Conservation (phyloP, 768 basidiomycete species). For the Suillus plorans region DNA sequence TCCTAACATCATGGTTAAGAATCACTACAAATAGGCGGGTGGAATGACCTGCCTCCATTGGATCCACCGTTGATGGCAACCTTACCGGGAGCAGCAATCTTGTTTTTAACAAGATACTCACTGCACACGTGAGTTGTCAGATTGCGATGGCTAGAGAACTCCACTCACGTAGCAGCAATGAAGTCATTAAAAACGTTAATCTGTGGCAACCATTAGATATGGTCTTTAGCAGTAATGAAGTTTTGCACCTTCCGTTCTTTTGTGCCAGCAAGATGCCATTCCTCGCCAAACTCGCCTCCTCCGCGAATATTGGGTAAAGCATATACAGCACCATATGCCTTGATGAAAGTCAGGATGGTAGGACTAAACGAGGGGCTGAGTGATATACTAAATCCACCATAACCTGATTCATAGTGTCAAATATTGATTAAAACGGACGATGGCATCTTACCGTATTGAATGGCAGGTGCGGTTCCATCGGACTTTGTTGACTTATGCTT, state of each 20-base stretch:
- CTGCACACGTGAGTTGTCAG: slow-evolving; percentile 32
- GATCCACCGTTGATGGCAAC: slow-evolving; percentile 78
- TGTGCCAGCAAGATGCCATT: slow-evolving; percentile 78
- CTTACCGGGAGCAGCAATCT: slow-evolving; percentile 66
- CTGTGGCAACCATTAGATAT: slow-evolving; percentile 31
- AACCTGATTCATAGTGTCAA: slow-evolving; percentile 42
- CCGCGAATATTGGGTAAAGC: slow-evolving; percentile 64
- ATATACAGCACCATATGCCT: slow-evolving; percentile 65
- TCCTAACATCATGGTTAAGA: slow-evolving; percentile 39
- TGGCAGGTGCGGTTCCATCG: slow-evolving; percentile 73
- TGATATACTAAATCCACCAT: slow-evolving; percentile 78
- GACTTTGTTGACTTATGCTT: slow-evolving; percentile 66
- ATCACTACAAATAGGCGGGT: neutral
- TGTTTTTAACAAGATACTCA: slow-evolving; percentile 70
- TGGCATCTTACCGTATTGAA: slow-evolving; percentile 64
- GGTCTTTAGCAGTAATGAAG: neutral
- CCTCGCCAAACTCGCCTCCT: slow-evolving; percentile 78
- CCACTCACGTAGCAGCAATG: slow-evolving; percentile 70
- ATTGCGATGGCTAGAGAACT: slow-evolving; percentile 1
- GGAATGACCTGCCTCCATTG: slow-evolving; percentile 61
- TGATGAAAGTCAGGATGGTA: slow-evolving; percentile 68
- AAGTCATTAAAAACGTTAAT: slow-evolving; percentile 82
- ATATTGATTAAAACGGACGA: neutral
- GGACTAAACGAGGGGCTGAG: slow-evolving; percentile 74
- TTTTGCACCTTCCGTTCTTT: slow-evolving; percentile 62